These are phyloP conservation scores for Globisporangium nagaii DNA, from an alignment of 352 stramenopile genomes.

Conservation along the genomic window DNA sequence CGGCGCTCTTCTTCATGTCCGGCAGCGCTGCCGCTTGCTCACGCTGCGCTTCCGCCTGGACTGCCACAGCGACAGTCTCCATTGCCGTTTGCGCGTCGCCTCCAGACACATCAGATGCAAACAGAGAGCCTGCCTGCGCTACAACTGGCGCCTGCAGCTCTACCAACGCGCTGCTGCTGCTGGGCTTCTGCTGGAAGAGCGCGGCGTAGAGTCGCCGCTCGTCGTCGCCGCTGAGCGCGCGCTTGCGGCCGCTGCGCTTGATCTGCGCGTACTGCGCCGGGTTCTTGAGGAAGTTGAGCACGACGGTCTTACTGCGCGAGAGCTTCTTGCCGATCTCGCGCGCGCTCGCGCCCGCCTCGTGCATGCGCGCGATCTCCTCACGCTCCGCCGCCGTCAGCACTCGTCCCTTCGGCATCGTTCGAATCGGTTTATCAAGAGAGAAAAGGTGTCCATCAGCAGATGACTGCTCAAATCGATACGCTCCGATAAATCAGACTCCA, in stretches of 20 bases:
- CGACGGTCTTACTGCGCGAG: conserved; percentile 47
- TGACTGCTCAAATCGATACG: too few relatives aligned
- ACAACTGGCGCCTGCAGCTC: background rate
- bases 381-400: conserved; percentile 30
- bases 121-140: background rate
- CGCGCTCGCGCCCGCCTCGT: conserved; percentile 28
- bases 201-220: conserved; percentile 33
- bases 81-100: background rate
- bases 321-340: conserved; percentile 48
- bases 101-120: background rate
- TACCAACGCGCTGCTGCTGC: background rate
- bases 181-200: conserved; percentile 14
- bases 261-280: conserved; percentile 36
- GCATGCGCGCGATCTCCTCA: conserved; percentile 39
- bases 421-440: background rate
- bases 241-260: conserved; percentile 50
- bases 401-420: conserved; percentile 40
- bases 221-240: conserved; percentile 34
- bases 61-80: background rate
- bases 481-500: too few relatives aligned
- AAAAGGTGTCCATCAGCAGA: too few relatives aligned
- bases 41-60: background rate
- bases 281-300: conserved; percentile 50
- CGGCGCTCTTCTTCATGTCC: conserved; percentile 30
- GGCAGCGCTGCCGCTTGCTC: too few relatives aligned